These are phyloP conservation scores for Collybia nuda DNA, from an alignment of 768 basidiomycete species.

Conservation along the genomic window DNA sequence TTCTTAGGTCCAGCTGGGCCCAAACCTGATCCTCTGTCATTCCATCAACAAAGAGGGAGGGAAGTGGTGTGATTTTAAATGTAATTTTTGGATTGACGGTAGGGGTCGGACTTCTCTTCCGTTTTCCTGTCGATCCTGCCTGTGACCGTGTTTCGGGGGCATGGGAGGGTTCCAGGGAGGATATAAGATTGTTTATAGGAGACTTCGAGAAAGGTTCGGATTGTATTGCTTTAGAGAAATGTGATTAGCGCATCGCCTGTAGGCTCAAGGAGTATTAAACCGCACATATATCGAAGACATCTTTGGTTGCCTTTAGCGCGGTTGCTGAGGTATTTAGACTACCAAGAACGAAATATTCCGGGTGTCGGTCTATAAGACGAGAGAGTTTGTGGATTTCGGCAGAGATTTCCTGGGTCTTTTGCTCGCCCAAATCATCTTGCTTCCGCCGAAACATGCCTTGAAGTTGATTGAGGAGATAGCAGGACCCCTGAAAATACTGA, in stretches of 20 bases:
- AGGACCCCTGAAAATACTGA: no score
- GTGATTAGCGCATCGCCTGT: conserved; percentile 6
- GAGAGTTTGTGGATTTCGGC: conserved; percentile 47
- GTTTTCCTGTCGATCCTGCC: conserved; percentile 39
- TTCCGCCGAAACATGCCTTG: no score
- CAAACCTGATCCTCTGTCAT: conserved; percentile 90
- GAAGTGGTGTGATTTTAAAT: conserved; percentile 68
- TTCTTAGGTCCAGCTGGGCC: conserved; percentile 88
- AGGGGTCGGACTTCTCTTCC: conserved; percentile 23
- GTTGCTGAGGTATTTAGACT: conserved; percentile 51
- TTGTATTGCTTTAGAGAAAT: conserved; percentile 49
- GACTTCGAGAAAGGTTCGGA: conserved; percentile 66
- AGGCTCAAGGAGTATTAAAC: conserved; percentile 1
- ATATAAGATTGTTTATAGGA: conserved; percentile 64
- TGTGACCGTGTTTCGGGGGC: conserved; percentile 79
- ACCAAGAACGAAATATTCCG: conserved; percentile 56
- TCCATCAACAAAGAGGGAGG: conserved; percentile 70
- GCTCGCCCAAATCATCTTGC: neutral
- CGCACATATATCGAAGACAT: conserved; percentile 75
- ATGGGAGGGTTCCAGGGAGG: conserved; percentile 62
- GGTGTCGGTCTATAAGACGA: conserved; percentile 49
- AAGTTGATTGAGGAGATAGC: no score
- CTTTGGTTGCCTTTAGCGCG: conserved; percentile 70
- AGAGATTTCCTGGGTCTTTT: neutral
- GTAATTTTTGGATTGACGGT: conserved; percentile 18